These are phyloP conservation scores for Xylogone sp. DNA, from an alignment of 2,329 filamentous ascomycete genomes.

Conservation along the genomic window DNA sequence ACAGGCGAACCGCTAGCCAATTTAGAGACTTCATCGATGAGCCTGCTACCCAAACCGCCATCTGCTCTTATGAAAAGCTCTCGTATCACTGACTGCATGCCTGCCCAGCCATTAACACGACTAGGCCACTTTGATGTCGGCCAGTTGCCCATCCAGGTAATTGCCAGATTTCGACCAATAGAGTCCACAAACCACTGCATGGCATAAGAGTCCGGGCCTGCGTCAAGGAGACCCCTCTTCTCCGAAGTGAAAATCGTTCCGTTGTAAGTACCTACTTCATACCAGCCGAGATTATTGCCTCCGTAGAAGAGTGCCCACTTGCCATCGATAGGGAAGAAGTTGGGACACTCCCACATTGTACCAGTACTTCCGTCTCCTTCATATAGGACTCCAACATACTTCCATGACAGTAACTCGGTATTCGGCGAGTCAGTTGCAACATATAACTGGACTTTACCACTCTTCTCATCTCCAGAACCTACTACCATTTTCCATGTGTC, in stretches of 20 bases:
- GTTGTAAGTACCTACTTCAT: constrained; percentile 55
- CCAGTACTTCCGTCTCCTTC: constrained; percentile 22
- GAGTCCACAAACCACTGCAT: constrained; percentile 29
- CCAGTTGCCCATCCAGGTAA: constrained; percentile 56
- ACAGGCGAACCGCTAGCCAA: constrained; percentile 15
- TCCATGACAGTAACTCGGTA: constrained; percentile 47
- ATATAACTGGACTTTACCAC: constrained; percentile 54
- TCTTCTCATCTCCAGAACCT: constrained; percentile 41
- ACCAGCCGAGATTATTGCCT: constrained; percentile 49
- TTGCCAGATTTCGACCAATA: constrained; percentile 35
- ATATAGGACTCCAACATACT: constrained; percentile 40
- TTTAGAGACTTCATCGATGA: constrained; percentile 19
- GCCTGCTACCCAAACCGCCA: constrained; percentile 23
- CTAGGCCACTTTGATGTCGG: constrained; percentile 21
- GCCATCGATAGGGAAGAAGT: constrained; percentile 12
- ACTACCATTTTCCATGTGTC: constrained; percentile 55
- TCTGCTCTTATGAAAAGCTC: constrained; percentile 26
- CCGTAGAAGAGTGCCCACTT: constrained; percentile 45
- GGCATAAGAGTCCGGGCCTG: constrained; percentile 29
- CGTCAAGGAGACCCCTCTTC: constrained; percentile 32
- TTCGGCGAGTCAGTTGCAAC: constrained; percentile 42
- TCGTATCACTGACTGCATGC: constrained; percentile 24
- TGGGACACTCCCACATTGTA: constrained; percentile 57
- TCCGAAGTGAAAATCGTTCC: constrained; percentile 50
- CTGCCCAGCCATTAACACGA: constrained; percentile 27